Evolutionary conservation across 768 basidiomycete species (phyloP).

Genomic region (Trametopsis cervina): DNA sequence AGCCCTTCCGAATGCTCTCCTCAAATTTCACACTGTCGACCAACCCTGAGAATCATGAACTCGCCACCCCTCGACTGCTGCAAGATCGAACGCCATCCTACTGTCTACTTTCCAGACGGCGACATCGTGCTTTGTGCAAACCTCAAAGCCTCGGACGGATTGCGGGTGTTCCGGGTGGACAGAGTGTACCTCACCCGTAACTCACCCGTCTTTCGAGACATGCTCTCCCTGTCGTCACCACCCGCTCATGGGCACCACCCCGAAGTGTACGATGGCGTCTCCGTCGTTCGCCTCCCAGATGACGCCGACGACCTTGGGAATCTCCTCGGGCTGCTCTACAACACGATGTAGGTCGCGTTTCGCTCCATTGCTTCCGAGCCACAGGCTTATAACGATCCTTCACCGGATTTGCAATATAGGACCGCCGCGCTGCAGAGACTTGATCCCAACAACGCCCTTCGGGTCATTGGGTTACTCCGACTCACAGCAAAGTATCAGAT

Average conservation of each 20-base stretch:
- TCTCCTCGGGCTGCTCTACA: conserved; percentile 10
- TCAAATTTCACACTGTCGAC: not conserved
- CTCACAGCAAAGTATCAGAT: conserved; percentile 9
- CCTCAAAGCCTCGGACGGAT: not conserved
- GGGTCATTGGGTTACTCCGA: conserved; percentile 7
- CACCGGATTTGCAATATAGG: not conserved
- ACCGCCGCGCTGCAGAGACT: conserved; percentile 4
- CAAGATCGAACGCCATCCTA: conserved; percentile 3
- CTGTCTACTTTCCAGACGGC: conserved; percentile 12
- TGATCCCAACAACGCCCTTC: conserved; percentile 7
- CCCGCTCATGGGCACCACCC: not conserved
- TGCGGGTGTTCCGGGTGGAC: conserved; percentile 11
- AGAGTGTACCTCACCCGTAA: conserved; percentile 7
- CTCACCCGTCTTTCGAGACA: conserved; percentile 13
- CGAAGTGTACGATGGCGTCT: conserved; percentile 5
- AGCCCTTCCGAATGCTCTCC: not conserved
- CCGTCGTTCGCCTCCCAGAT: conserved; percentile 5
- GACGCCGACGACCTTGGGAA: conserved; percentile 5
- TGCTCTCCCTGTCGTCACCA: conserved; percentile 6
- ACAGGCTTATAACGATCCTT: conserved; percentile 1
- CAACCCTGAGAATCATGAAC: not conserved
- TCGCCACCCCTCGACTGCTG: not conserved
- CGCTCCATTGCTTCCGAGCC: not conserved
- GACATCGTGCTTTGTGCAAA: conserved; percentile 10
- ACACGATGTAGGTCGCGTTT: conserved; percentile 7